Evolutionary conservation across 2,329 filamentous ascomycete species (phyloP).

Genomic region (Trichoderma cornu-damae): DNA sequence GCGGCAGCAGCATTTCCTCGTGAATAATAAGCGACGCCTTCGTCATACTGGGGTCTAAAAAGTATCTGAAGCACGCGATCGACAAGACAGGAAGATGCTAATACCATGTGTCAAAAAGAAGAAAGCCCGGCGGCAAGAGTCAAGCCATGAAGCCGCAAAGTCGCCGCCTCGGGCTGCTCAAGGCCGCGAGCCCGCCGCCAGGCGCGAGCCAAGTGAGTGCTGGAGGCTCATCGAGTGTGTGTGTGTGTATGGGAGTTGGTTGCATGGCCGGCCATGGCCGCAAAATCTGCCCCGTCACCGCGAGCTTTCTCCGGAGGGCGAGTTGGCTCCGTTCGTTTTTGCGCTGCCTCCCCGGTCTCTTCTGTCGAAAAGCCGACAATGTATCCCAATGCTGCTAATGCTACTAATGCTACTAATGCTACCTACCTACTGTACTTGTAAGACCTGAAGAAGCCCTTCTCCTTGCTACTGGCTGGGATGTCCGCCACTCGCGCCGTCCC

Average conservation of each 20-base stretch:
- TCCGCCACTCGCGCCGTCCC: constrained; percentile 19
- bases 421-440: background rate
- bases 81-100: background rate
- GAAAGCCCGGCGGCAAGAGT: background rate
- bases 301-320: background rate
- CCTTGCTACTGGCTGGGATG: background rate
- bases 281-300: too few relatives aligned
- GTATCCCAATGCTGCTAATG: background rate
- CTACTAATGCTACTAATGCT: background rate
- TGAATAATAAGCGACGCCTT: background rate
- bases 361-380: background rate
- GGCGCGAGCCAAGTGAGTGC: background rate
- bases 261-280: too few relatives aligned
- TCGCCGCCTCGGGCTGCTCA: background rate
- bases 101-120: background rate
- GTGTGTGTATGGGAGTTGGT: too few relatives aligned
- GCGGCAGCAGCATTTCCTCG: background rate
- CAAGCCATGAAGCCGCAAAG: background rate
- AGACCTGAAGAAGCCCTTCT: background rate
- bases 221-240: background rate
- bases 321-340: background rate
- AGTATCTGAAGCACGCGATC: background rate
- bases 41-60: background rate
- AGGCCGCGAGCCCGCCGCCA: background rate
- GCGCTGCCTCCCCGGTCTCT: background rate